Evolutionary conservation across 1,284 basidiomycete species (phyloP).

Genomic region (Blastosporella zonata): DNA sequence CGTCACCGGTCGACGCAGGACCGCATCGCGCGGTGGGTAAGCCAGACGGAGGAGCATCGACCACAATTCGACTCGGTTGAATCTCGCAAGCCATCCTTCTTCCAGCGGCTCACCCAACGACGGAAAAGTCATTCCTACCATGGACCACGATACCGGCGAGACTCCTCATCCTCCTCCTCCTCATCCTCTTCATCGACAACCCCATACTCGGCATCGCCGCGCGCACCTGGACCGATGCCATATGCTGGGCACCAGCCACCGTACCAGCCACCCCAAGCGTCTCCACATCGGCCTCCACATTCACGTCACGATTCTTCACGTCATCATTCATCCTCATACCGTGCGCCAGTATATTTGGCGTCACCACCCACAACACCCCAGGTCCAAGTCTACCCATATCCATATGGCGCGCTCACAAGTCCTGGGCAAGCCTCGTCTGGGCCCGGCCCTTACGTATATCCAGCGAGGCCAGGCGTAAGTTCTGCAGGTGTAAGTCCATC

Average conservation of each 20-base stretch:
- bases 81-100: conserved; percentile 6
- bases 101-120: conserved; percentile 5
- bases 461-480: neutral
- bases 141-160: conserved; percentile 3
- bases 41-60: conserved; percentile 23
- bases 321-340: conserved; percentile 12
- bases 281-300: conserved; percentile 6
- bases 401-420: neutral
- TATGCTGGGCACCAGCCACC: neutral
- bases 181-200: conserved; percentile 8
- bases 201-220: conserved; percentile 2
- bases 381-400: conserved; percentile 6
- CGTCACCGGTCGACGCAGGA: conserved; percentile 26
- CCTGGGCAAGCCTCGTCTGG: conserved; percentile 1
- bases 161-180: conserved; percentile 7
- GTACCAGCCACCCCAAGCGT: conserved; percentile 5
- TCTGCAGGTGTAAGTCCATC: conserved; percentile 8
- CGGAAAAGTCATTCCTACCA: conserved; percentile 5
- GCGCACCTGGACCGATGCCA: conserved; percentile 14
- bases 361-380: conserved; percentile 9
- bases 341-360: conserved; percentile 1
- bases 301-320: conserved; percentile 4
- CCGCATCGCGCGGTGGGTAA: conserved; percentile 28
- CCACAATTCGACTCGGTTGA: conserved; percentile 11
- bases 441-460: conserved; percentile 6